Base-by-base conservation (phyloP, 305 asterid genomes). In the Plantago lanceolata region DNA sequence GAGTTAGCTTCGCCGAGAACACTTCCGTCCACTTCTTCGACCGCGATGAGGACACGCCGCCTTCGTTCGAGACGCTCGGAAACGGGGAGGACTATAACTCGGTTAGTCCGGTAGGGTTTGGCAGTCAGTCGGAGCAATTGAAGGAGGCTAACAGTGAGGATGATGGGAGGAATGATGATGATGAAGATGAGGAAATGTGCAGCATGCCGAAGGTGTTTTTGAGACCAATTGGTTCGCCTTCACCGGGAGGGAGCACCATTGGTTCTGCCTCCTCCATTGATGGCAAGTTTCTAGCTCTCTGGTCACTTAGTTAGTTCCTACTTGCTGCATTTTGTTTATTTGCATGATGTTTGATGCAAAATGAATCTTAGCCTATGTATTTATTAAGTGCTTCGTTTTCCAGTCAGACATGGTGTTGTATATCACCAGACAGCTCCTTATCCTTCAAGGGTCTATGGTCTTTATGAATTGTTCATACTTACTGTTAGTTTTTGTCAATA, bases 1-100 rank as follows among this genome's bases (percentile, higher is more conserved):
- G 99, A 61, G 99, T 94, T 71, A 94, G 99, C 86, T 94, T 94
- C 71, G 99, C 99, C 12, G 99, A 90, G 80, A 83, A 64, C 78
- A 90, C 99, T 13, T 88, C 96, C 11, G 73, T 94, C 8, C 96
- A 79, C 79, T 81, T 90, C 82, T 94, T 94, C 76, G 86, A 94
- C 79, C 90, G 96, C 26, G 97, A 90, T 44, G 99, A 88, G 19
- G 90, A 81, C 48, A 92, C 75, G 69, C 80, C 84, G 44, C 90
- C 95, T 35, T 61, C 66, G 60, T 61, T 48, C 33, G 71, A 70
- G 17, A 33, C 31, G 60, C 75, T 17, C 75, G 53, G 5, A 71
- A 76, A 44, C 35, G 40, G 29, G 2, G 8, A 13, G 20, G 76
- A 62, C 19, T 33, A 33, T 33, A 5, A 33, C 9, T 33, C 40